Evolutionary conservation across 371 early-diverging fungal genomes (phyloP).

Genomic region (Neoconidiobolus thromboides): DNA sequence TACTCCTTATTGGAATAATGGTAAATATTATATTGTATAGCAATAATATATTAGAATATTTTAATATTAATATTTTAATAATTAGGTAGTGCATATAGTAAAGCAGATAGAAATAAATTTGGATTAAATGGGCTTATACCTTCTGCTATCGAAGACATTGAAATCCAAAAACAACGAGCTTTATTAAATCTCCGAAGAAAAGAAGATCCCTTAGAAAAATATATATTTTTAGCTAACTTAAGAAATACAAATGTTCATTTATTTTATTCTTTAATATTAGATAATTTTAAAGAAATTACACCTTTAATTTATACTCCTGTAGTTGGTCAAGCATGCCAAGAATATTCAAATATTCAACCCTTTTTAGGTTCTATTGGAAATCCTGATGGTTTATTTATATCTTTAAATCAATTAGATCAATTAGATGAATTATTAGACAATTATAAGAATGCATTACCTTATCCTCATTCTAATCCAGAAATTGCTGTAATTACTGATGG

Average conservation of each 20-base stretch:
- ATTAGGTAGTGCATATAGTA: constrained; percentile 29
- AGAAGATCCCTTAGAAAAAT: constrained; percentile 46
- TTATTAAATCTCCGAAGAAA: constrained; percentile 42
- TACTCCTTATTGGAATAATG: background rate
- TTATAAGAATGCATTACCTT: constrained; percentile 20
- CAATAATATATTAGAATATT: background rate
- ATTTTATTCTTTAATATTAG: constrained; percentile 55
- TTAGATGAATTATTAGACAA: constrained; percentile 47
- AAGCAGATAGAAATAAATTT: constrained; percentile 25
- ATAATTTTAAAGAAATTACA: constrained; percentile 53
- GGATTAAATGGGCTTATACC: constrained; percentile 49
- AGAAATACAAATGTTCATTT: constrained; percentile 54
- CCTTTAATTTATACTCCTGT: constrained; percentile 83
- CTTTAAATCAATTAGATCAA: constrained; percentile 45
- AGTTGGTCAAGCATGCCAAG: constrained; percentile 73
- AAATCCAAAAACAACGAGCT: constrained; percentile 49
- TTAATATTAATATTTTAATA: background rate
- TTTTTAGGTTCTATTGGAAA: constrained; percentile 55
- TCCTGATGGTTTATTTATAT: constrained; percentile 71
- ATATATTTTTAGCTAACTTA: constrained; percentile 58
- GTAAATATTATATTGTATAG: background rate
- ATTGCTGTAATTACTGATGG: constrained; percentile 87
- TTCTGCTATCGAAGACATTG: constrained; percentile 40
- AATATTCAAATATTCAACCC: constrained; percentile 73
- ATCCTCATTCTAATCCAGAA: constrained; percentile 28